A percentile compares a stretch with the other conserved stretches of the same genome.
Evolutionary conservation across 2,329 filamentous ascomycete species (phyloP).

Genomic region (Aureobasidium sp.): DNA sequence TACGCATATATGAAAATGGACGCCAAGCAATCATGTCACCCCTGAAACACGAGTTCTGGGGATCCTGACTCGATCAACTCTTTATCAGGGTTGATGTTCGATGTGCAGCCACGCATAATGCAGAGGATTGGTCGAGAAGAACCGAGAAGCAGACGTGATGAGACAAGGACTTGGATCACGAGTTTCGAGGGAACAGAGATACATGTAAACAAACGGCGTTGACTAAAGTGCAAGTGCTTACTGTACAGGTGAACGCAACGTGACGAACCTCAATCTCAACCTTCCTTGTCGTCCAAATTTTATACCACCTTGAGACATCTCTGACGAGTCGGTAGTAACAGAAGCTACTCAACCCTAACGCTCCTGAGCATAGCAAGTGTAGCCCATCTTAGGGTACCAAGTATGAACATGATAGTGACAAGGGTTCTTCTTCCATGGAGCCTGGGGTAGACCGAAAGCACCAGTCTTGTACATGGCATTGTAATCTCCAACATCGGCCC

Average conservation of each 20-base stretch:
- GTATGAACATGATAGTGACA: neutral
- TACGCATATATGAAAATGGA: no score
- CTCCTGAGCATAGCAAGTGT: neutral
- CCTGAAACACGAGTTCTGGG: no score
- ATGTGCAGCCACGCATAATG: neutral
- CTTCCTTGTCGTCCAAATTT: no score
- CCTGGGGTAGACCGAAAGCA: neutral
- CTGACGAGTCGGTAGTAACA: neutral
- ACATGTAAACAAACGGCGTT: no score
- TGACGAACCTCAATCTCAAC: neutral
- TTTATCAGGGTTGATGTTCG: no score
- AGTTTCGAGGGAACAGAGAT: no score
- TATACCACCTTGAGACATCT: neutral
- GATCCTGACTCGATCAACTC: no score
- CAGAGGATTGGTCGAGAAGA: neutral
- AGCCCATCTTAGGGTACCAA: neutral
- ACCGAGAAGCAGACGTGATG: no score
- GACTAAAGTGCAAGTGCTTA: no score
- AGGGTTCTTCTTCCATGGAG: neutral
- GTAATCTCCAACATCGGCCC: neutral
- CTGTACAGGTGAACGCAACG: no score
- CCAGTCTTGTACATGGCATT: neutral
- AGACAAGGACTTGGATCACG: no score
- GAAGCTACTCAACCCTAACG: neutral
- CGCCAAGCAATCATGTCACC: no score